Evolutionary conservation across 768 basidiomycete genomes (phyloP).

Genomic region (Infundibulicybe gibba): DNA sequence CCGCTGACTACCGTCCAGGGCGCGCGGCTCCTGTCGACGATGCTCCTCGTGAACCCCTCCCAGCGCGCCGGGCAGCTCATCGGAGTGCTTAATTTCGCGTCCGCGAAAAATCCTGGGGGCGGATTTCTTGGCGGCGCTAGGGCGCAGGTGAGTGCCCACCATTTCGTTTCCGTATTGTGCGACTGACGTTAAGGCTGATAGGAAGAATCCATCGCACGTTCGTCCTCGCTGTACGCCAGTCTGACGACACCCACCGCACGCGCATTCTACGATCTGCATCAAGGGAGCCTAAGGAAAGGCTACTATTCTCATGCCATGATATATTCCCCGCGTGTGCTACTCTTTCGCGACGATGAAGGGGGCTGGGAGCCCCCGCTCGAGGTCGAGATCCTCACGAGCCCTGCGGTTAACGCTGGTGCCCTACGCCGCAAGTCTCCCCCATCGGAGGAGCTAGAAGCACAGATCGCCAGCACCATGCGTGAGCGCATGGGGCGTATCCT

Average conservation of each 20-base stretch:
- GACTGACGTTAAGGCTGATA: too few species aligned
- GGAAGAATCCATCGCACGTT: conserved; percentile 77
- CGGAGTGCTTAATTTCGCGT: conserved; percentile 75
- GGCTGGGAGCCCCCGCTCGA: conserved; percentile 51
- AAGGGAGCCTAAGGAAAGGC: conserved; percentile 40
- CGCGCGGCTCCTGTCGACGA: conserved; percentile 36
- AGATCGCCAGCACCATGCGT: conserved; percentile 56
- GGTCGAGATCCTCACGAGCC: conserved; percentile 65
- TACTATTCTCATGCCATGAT: conserved; percentile 79
- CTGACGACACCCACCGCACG: conserved; percentile 53
- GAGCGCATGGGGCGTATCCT: conserved; percentile 71
- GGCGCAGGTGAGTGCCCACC: conserved; percentile 39
- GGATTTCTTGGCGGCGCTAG: conserved; percentile 74
- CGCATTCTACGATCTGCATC: conserved; percentile 63
- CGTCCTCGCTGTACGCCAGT: conserved; percentile 65
- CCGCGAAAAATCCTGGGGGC: conserved; percentile 71
- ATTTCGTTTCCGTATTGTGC: too few species aligned
- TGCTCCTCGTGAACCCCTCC: conserved; percentile 9
- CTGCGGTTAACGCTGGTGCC: conserved; percentile 70
- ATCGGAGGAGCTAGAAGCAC: conserved; percentile 19
- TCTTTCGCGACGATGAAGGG: conserved; percentile 65
- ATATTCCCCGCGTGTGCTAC: conserved; percentile 58
- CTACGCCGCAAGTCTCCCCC: conserved; percentile 29
- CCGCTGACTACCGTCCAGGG: conserved; percentile 66
- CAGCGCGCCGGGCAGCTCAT: conserved; percentile 22